A percentile compares a stretch with the other conserved stretches of the same genome.
Conservation (phyloP, 257 asterid species). For the Fraxinus anomala region DNA sequence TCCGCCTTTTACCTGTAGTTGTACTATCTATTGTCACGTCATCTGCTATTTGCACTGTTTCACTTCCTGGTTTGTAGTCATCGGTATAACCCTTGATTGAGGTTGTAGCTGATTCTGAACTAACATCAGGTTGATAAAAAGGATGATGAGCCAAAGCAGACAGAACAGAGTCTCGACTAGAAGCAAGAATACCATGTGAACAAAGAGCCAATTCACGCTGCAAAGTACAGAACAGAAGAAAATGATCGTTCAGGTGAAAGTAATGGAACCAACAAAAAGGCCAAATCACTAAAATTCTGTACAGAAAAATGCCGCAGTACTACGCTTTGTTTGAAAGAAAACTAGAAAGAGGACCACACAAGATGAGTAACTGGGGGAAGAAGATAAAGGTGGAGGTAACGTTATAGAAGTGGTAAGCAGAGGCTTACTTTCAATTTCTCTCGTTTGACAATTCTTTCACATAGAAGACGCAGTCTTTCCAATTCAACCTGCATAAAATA, state of each 20-base stretch:
- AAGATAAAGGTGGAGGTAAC: neutral
- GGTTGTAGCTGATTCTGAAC: constrained; percentile 97
- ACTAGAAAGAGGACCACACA: constrained; percentile 4
- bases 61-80: constrained; percentile 74
- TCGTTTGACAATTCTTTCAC: constrained; percentile 87
- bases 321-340: neutral
- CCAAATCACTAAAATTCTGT: neutral
- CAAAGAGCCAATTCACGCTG: constrained; percentile 96
- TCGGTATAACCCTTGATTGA: constrained; percentile 74
- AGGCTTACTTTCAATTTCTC: constrained; percentile 88
- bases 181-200: constrained; percentile 82
- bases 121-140: constrained; percentile 72
- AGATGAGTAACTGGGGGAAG: neutral
- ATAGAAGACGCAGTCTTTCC: constrained; percentile 94
- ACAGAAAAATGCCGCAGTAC: constrained; percentile 12
- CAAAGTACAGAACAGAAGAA: constrained; percentile 32
- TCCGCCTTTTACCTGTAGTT: constrained; percentile 71
- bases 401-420: neutral
- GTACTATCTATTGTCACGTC: constrained; percentile 85
- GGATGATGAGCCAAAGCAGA: constrained; percentile 79
- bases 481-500: constrained; percentile 72
- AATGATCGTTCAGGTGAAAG: constrained; percentile 8
- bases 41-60: constrained; percentile 76
- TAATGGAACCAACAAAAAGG: constrained; percentile 3
- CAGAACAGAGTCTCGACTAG: constrained; percentile 72